Evolutionary conservation across 2,329 filamentous ascomycete species (phyloP).

Genomic region (Nothopassalora personata): DNA sequence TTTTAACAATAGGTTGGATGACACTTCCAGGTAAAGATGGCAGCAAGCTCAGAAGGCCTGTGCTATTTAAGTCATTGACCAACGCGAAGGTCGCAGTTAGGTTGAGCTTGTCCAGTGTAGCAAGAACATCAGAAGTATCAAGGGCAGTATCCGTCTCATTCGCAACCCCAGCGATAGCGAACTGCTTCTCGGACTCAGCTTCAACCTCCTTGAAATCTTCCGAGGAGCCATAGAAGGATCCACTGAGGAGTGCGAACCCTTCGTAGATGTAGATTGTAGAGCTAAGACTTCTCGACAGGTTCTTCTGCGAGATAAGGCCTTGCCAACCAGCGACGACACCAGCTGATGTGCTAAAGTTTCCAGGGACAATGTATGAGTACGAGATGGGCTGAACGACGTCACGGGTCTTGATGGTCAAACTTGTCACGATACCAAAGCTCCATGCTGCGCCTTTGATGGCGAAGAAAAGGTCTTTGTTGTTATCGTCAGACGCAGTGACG

Average conservation of each 20-base stretch:
- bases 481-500: conserved; percentile 33
- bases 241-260: conserved; percentile 12
- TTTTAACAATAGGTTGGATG: conserved; percentile 4
- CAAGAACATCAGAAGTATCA: conserved; percentile 2
- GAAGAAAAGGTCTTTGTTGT: conserved; percentile 27
- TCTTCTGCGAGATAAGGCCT: conserved; percentile 10
- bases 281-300: conserved; percentile 12
- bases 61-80: conserved; percentile 1
- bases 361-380: conserved; percentile 16
- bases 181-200: not conserved
- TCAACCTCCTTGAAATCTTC: conserved; percentile 13
- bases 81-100: conserved; percentile 10
- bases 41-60: conserved; percentile 9
- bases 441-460: conserved; percentile 25
- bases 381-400: conserved; percentile 4
- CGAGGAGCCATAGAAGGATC: conserved; percentile 14
- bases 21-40: conserved; percentile 3
- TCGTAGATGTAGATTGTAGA: conserved; percentile 16
- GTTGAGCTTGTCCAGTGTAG: conserved; percentile 11
- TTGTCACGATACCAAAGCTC: conserved; percentile 28
- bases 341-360: conserved; percentile 7
- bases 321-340: conserved; percentile 14
- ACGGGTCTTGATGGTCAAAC: conserved; percentile 23
- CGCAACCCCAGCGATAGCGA: not conserved
- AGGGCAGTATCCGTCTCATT: conserved; percentile 4